Conservation (phyloP, 2,329 filamentous ascomycete genomes). For the Conoideocrella luteorostrata region DNA sequence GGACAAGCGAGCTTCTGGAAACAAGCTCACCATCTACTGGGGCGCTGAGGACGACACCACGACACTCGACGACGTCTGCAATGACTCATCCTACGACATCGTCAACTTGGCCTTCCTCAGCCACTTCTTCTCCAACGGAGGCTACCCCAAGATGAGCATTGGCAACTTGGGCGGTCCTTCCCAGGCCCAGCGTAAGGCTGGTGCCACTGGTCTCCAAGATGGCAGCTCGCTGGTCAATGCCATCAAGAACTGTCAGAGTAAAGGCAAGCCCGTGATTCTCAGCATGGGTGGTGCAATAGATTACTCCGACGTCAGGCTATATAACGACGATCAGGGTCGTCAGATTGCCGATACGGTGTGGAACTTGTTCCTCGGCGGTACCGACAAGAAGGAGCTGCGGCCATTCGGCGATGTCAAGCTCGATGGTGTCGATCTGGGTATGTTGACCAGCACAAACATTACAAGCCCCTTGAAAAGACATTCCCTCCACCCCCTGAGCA, state of each 20-base stretch:
- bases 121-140: conserved; percentile 14
- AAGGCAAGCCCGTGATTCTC: conserved; percentile 63
- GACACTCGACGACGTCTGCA: conserved; percentile 14
- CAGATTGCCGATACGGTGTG: conserved; percentile 56
- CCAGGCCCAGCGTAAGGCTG: conserved; percentile 15
- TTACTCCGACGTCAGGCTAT: conserved; percentile 55
- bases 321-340: conserved; percentile 39
- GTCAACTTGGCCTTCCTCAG: conserved; percentile 17
- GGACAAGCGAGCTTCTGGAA: conserved; percentile 11
- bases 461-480: too few species aligned
- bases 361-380: conserved; percentile 54
- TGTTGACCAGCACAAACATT: too few species aligned
- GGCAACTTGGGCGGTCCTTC: conserved; percentile 9
- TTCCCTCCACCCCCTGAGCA: too few species aligned
- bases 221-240: conserved; percentile 13
- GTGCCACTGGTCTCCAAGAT: conserved; percentile 15
- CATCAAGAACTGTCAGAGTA: conserved; percentile 51
- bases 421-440: conserved; percentile 73
- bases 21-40: conserved; percentile 17
- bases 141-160: too few species aligned
- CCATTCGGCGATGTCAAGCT: conserved; percentile 62
- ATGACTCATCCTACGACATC: conserved; percentile 15
- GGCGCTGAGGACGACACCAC: conserved; percentile 15
- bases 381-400: conserved; percentile 40
- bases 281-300: conserved; percentile 64